Evolutionary conservation across 2,329 filamentous ascomycete species (phyloP).

Genomic region (Arthrobotrys entomopaga): DNA sequence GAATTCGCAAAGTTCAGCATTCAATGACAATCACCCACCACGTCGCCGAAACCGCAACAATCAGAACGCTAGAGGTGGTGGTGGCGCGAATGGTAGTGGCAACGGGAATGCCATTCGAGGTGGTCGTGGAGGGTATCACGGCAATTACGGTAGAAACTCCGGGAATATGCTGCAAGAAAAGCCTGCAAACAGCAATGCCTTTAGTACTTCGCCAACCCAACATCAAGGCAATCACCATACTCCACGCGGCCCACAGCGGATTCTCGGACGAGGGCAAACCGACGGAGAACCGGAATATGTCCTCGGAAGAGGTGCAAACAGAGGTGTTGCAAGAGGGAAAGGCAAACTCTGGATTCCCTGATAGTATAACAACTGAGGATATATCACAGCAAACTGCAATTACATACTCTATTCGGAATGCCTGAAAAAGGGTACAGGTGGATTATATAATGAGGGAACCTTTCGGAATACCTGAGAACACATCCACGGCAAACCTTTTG

Average conservation of each 20-base stretch:
- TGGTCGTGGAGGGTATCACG: conserved; percentile 42
- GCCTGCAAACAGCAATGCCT: conserved; percentile 11
- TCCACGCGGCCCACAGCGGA: conserved; percentile 26
- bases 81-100: conserved; percentile 1
- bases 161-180: conserved; percentile 28
- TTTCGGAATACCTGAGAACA: conserved; percentile 4
- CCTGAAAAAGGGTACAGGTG: not conserved
- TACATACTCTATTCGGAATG: conserved; percentile 1
- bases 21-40: conserved; percentile 30
- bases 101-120: conserved; percentile 20
- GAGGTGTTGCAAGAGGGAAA: conserved; percentile 59
- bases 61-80: conserved; percentile 42
- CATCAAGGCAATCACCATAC: conserved; percentile 21
- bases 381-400: conserved; percentile 19
- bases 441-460: conserved; percentile 19
- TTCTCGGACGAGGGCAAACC: conserved; percentile 20
- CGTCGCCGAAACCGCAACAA: conserved; percentile 49
- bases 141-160: conserved; percentile 17
- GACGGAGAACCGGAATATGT: conserved; percentile 57
- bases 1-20: conserved; percentile 19
- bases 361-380: not conserved
- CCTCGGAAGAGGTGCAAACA: conserved; percentile 58
- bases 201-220: conserved; percentile 43
- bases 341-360: conserved; percentile 60
- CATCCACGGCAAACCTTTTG: conserved; percentile 8